Evolutionary conservation across 2,329 filamentous ascomycete genomes (phyloP), one percentile per base, ranked within the genome.

Genomic region (Pyrenochaeta sp.): DNA sequence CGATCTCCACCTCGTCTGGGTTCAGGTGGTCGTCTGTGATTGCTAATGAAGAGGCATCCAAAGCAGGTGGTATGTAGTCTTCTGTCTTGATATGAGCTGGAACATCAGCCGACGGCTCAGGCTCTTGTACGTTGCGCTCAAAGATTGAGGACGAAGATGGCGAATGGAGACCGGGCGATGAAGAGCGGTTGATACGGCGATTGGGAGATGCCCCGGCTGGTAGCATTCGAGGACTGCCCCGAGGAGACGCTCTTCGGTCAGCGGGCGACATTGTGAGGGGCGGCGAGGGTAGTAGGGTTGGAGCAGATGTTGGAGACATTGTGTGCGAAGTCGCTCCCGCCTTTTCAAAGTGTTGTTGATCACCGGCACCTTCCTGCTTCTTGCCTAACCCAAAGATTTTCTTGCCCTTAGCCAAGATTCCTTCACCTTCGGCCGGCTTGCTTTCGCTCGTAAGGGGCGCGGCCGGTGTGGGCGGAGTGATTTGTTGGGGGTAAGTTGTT

Each of bases 61-160:
- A 84, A 12, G 96, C 93, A 0, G 94, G 87, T 7, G 94, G 94
- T 66, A 98, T 97, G 74, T 93, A 87, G 79, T 98, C 93, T 77
- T 98, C 94, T 7, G 92, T 97, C 69, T 93, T 88, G 69, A 98
- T 96, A 73, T 98, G 94, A 7, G 91, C 89, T 2, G 94, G 94
- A 61, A 97, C 95, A n/a, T 92, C 91, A 0, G 91, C 89, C 2
- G 91, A 94, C 60, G 85, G 88, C 59, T 92, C 90, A 8, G 71
- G 71, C 56, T 97, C 93, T 78, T 97, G 94, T 25, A 98, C 94
- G 76, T 93, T 92, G 71, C 94, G 91, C 81, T 98, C 94, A 74
- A 98, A 98, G 70, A 98, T 97, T 69, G 86, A 82, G 47, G 85
- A 86, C 22, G 85, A 86, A 0, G 92, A 91, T 13, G 93, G 92